These are phyloP conservation scores for Monascus ruber DNA, from an alignment of 2,329 filamentous ascomycete genomes.

Conservation along the genomic window DNA sequence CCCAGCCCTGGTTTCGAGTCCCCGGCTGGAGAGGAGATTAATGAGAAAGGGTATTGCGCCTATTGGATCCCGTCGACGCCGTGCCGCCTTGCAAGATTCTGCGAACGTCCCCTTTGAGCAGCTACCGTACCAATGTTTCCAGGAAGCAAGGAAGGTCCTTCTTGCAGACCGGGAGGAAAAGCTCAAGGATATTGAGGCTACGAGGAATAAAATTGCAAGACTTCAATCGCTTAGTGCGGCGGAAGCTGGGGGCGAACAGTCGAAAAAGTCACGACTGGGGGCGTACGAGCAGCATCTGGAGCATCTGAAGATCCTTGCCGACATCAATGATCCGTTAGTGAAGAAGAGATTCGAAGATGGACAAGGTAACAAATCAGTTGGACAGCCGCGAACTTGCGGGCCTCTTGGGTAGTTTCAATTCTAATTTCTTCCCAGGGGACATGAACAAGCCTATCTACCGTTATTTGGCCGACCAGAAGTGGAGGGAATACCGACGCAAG, in stretches of 20 bases:
- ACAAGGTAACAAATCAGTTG: conserved; percentile 47
- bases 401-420: background rate
- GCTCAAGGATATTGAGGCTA: conserved; percentile 56
- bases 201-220: conserved; percentile 57
- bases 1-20: conserved; percentile 56
- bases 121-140: conserved; percentile 94
- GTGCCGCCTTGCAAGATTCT: conserved; percentile 56
- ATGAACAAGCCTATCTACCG: conserved; percentile 97
- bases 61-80: conserved; percentile 73
- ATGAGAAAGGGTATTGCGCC: conserved; percentile 58
- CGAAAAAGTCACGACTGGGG: conserved; percentile 55
- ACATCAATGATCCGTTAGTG: conserved; percentile 88
- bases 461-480: conserved; percentile 74
- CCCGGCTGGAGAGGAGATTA: conserved; percentile 55
- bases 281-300: conserved; percentile 65
- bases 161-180: conserved; percentile 72
- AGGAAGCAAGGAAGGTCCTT: conserved; percentile 80
- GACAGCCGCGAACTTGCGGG: background rate
- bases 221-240: conserved; percentile 50
- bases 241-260: conserved; percentile 50
- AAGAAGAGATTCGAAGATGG: conserved; percentile 94
- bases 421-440: conserved; percentile 51
- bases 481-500: conserved; percentile 70
- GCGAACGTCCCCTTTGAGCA: conserved; percentile 75
- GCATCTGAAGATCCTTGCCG: conserved; percentile 72